Percentiles rank a stretch among this genome's conserved stretches.
Conservation (phyloP, 1,284 basidiomycete species). For the Paramarasmius palmivorus region DNA sequence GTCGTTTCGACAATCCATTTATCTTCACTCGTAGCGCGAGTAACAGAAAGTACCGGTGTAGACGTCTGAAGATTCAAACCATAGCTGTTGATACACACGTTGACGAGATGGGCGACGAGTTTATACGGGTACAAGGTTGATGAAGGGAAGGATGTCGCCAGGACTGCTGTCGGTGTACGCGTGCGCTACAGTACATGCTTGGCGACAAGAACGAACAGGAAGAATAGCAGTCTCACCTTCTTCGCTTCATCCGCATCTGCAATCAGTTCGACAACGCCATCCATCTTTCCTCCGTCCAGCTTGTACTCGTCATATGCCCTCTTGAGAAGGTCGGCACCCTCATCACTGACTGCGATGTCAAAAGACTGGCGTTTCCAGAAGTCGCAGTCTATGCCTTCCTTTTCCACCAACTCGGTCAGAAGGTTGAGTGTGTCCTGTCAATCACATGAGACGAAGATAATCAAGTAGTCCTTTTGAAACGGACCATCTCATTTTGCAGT, state of each 20-base stretch:
- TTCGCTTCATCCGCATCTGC: conserved; percentile 19
- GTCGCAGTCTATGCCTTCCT: conserved; percentile 28
- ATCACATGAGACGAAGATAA: no score
- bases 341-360: conserved; percentile 23
- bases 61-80: conserved; percentile 24
- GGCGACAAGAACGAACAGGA: background rate
- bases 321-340: conserved; percentile 17
- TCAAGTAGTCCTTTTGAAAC: no score
- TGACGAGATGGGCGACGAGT: conserved; percentile 21
- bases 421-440: conserved; percentile 24
- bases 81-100: conserved; percentile 21
- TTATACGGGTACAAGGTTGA: conserved; percentile 25
- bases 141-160: conserved; percentile 20
- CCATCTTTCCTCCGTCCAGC: conserved; percentile 23
- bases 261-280: conserved; percentile 22
- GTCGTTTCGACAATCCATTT: conserved; percentile 24
- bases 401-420: conserved; percentile 19
- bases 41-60: conserved; percentile 19
- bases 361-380: conserved; percentile 24
- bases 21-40: background rate
- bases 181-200: conserved; percentile 14
- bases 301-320: conserved; percentile 19
- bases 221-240: background rate
- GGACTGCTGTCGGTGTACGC: conserved; percentile 17
- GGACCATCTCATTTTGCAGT: conserved; percentile 23